Percentiles rank a stretch among this genome's conserved stretches.
Evolutionary conservation across 805 yeast species (phyloP).

Genomic region (Candida fluviatilis): DNA sequence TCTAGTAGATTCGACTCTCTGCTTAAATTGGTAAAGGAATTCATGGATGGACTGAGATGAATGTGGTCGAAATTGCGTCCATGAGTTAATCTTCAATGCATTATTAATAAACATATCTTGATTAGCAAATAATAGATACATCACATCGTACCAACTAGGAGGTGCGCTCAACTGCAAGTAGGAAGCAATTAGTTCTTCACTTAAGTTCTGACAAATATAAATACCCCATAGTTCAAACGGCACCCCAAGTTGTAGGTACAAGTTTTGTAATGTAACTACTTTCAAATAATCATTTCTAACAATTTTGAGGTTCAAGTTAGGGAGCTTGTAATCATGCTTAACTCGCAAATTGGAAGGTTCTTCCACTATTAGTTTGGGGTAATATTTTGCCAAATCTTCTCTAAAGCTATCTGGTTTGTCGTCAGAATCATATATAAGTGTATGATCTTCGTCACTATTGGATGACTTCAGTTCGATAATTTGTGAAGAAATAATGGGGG

Average conservation of each 20-base stretch:
- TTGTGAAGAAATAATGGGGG: too few species aligned
- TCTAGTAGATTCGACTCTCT: neutral
- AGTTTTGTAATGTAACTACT: constrained; percentile 1
- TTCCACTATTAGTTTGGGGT: constrained; percentile 1
- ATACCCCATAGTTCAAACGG: constrained; percentile 5
- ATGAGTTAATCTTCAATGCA: neutral
- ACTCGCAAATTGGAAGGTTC: neutral
- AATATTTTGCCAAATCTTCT: neutral
- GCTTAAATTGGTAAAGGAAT: constrained; percentile 1
- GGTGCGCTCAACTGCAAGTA: constrained; percentile 1
- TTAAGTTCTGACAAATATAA: constrained; percentile 1
- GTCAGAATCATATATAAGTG: neutral
- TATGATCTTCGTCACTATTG: neutral
- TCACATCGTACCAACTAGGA: neutral
- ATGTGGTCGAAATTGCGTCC: constrained; percentile 1
- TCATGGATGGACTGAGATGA: neutral
- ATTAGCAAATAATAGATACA: constrained; percentile 1
- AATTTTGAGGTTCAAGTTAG: neutral
- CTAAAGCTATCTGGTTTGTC: constrained; percentile 1
- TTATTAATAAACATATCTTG: constrained; percentile 2
- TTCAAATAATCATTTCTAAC: constrained; percentile 2
- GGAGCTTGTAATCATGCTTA: neutral
- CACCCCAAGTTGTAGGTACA: constrained; percentile 1
- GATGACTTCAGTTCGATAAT: too few species aligned
- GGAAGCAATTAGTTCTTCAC: neutral